These are phyloP conservation scores for Neofusicoccum sp. DNA, from an alignment of 2,329 filamentous ascomycete species.

Conservation along the genomic window DNA sequence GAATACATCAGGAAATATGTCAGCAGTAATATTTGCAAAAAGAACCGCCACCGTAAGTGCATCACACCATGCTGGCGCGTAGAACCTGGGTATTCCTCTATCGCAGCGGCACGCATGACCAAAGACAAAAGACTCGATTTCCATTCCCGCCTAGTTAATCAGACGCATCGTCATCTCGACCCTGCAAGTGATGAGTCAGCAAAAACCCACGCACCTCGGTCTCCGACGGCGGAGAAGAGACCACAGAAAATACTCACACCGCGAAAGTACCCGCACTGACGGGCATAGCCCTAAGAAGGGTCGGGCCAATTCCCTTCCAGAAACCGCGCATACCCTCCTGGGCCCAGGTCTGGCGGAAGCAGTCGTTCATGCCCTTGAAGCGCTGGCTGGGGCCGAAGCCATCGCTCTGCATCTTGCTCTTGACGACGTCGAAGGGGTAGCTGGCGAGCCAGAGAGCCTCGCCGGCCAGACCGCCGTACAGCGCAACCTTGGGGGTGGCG, in stretches of 20 bases:
- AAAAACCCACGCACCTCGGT: neutral
- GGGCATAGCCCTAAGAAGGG: conserved; percentile 91
- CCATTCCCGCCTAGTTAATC: conserved; percentile 34
- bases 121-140: neutral
- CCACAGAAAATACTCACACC: conserved; percentile 52
- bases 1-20: too few relatives aligned
- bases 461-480: conserved; percentile 90
- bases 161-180: conserved; percentile 41
- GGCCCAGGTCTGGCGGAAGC: conserved; percentile 80
- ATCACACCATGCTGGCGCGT: neutral
- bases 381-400: conserved; percentile 74
- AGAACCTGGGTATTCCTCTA: conserved; percentile 15
- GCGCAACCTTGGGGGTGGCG: conserved; percentile 80
- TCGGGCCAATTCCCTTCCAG: conserved; percentile 93
- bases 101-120: neutral
- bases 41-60: neutral
- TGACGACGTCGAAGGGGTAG: conserved; percentile 96
- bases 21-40: neutral
- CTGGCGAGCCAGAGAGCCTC: conserved; percentile 91
- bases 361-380: conserved; percentile 84
- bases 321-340: conserved; percentile 80
- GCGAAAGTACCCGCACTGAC: conserved; percentile 98
- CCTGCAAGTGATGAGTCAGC: conserved; percentile 23
- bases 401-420: conserved; percentile 99
- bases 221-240: neutral